phyloP scores from a whole-genome alignment of 805 yeast species.

The Candida ascalaphidarum region DNA sequence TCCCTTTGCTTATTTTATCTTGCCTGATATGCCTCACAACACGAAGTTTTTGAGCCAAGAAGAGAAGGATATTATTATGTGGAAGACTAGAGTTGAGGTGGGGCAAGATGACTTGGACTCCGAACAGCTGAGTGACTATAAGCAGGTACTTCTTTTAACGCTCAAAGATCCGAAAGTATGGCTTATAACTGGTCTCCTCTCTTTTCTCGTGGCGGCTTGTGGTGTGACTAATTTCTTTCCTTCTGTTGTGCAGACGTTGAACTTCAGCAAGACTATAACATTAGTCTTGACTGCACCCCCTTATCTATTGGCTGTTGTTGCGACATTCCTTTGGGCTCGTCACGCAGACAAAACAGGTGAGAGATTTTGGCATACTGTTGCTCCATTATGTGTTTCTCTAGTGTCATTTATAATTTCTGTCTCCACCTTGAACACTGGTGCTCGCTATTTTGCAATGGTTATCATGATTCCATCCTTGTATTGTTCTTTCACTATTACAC shows the following conservation, averaged over 20 bases:
- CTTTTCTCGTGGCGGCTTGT: conserved; percentile 47
- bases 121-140: conserved; percentile 25
- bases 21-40: conserved; percentile 47
- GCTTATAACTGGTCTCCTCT: conserved; percentile 35
- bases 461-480: conserved; percentile 49
- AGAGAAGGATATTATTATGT: conserved; percentile 35
- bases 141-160: conserved; percentile 27
- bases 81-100: conserved; percentile 31
- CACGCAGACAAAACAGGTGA: conserved; percentile 52
- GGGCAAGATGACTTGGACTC: conserved; percentile 32
- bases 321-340: conserved; percentile 44
- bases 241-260: conserved; percentile 47
- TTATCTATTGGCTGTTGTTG: conserved; percentile 41
- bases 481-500: conserved; percentile 43
- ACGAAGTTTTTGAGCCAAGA: conserved; percentile 37
- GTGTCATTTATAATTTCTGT: conserved; percentile 41
- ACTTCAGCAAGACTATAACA: conserved; percentile 41
- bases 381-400: conserved; percentile 34
- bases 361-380: conserved; percentile 40
- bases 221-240: conserved; percentile 59
- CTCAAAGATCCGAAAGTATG: conserved; percentile 37
- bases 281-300: conserved; percentile 55
- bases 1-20: conserved; percentile 35
- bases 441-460: conserved; percentile 53
- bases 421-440: conserved; percentile 44